phyloP scores from a whole-genome alignment of 805 yeast species.

The Candida ficus region DNA sequence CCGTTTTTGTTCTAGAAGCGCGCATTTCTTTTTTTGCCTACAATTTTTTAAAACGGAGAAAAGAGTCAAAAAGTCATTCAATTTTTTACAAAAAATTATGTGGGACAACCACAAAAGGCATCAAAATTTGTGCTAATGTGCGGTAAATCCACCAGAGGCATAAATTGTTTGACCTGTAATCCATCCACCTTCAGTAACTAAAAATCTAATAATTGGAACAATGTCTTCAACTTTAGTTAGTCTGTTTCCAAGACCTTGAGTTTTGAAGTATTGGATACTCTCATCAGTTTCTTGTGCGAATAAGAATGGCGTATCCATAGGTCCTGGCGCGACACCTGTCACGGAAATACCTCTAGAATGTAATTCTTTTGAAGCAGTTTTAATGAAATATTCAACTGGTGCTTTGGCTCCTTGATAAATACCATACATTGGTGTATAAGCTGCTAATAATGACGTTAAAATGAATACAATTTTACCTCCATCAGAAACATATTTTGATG shows the following conservation, averaged over 20 bases:
- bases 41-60: too few relatives aligned
- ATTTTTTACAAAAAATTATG: too few relatives aligned
- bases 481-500: slow-evolving; percentile 44
- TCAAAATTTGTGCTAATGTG: slow-evolving; percentile 33
- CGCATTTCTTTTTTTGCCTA: too few relatives aligned
- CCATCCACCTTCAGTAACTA: slow-evolving; percentile 64
- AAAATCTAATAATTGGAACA: slow-evolving; percentile 56
- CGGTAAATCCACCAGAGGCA: slow-evolving; percentile 63
- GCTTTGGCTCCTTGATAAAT: slow-evolving; percentile 55
- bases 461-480: slow-evolving; percentile 51
- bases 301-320: slow-evolving; percentile 63
- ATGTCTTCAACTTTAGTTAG: slow-evolving; percentile 56
- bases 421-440: slow-evolving; percentile 50
- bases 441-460: slow-evolving; percentile 63
- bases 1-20: too few relatives aligned
- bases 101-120: too few relatives aligned
- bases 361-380: slow-evolving; percentile 52
- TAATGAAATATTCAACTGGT: slow-evolving; percentile 48
- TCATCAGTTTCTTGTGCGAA: slow-evolving; percentile 54
- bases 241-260: slow-evolving; percentile 42
- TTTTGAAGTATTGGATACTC: slow-evolving; percentile 49
- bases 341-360: slow-evolving; percentile 41
- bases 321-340: slow-evolving; percentile 59
- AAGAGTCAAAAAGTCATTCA: too few relatives aligned
- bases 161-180: slow-evolving; percentile 65